Conservation (phyloP, 257 asterid genomes). For the Penstemon newberryi region DNA sequence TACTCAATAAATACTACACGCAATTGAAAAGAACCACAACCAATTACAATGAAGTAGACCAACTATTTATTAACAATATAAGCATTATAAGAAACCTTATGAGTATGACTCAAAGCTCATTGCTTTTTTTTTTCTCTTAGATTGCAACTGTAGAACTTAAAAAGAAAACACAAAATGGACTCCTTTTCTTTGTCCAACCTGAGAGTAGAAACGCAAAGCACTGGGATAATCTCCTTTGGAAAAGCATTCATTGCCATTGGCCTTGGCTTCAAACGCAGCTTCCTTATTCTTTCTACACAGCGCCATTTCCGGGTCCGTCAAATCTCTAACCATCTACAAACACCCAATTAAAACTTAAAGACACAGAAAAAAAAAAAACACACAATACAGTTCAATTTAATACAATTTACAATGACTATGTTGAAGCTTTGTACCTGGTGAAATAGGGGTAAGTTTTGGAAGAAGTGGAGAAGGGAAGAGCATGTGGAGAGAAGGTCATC, state of each 20-base stretch:
- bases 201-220: slow-evolving; percentile 72
- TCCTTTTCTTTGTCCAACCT: slow-evolving; percentile 38
- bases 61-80: slow-evolving; percentile 8
- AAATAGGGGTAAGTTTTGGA: slow-evolving; percentile 58
- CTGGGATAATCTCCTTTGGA: slow-evolving; percentile 63
- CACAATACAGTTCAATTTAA: background rate
- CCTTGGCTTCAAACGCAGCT: slow-evolving; percentile 72
- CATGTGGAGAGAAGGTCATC: slow-evolving; percentile 55
- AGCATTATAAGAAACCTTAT: background rate
- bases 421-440: slow-evolving; percentile 52
- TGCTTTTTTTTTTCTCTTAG: background rate
- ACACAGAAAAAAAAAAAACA: slow-evolving; percentile 7
- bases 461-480: slow-evolving; percentile 66
- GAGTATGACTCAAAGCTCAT: slow-evolving; percentile 8
- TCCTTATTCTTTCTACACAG: slow-evolving; percentile 70
- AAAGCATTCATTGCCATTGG: slow-evolving; percentile 73
- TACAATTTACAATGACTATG: background rate
- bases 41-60: background rate
- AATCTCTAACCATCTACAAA: slow-evolving; percentile 65
- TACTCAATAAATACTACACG: too few relatives aligned
- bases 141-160: background rate
- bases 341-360: slow-evolving; percentile 14
- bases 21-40: background rate
- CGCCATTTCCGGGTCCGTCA: slow-evolving; percentile 63
- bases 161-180: background rate